Conservation (phyloP, 2,329 filamentous ascomycete genomes). For the Zymoseptoria ardabiliae region DNA sequence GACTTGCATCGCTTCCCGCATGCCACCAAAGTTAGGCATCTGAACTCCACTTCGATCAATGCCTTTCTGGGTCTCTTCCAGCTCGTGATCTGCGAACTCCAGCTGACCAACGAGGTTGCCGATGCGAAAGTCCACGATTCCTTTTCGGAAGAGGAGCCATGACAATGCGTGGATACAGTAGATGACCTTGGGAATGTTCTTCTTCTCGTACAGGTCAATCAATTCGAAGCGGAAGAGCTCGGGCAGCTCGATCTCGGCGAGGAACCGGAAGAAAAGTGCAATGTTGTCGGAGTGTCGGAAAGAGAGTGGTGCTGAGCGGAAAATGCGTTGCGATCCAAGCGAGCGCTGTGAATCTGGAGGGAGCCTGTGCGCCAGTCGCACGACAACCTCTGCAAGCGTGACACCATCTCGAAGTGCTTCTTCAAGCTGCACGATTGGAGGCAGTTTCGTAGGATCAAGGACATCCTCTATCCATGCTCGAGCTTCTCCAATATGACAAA, state of each 20-base stretch:
- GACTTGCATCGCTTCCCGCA: conserved; percentile 90
- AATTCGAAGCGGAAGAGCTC: conserved; percentile 96
- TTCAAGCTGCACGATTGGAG: conserved; percentile 87
- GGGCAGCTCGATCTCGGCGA: conserved; percentile 84
- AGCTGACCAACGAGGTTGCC: conserved; percentile 94
- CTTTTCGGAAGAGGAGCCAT: conserved; percentile 93
- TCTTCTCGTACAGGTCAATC: conserved; percentile 97
- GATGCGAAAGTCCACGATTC: conserved; percentile 90
- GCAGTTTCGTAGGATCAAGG: conserved; percentile 67
- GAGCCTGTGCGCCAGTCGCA: conserved; percentile 72
- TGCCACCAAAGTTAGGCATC: conserved; percentile 97
- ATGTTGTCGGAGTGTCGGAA: conserved; percentile 98
- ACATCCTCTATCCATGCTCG: conserved; percentile 98
- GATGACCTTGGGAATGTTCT: conserved; percentile 98
- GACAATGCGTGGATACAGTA: conserved; percentile 97
- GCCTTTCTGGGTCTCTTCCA: conserved; percentile 94
- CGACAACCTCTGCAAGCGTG: conserved; percentile 87
- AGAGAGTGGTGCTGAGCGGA: conserved; percentile 75
- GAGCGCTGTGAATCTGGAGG: conserved; percentile 40
- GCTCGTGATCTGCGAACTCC: conserved; percentile 94
- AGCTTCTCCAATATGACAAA: conserved; percentile 96
- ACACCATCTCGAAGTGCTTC: conserved; percentile 89
- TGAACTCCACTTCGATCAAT: conserved; percentile 89
- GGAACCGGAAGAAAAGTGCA: conserved; percentile 86
- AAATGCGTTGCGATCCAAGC: conserved; percentile 56